Evolutionary conservation across 768 basidiomycete genomes (phyloP).

Genomic region (Tephrocybe sp.): DNA sequence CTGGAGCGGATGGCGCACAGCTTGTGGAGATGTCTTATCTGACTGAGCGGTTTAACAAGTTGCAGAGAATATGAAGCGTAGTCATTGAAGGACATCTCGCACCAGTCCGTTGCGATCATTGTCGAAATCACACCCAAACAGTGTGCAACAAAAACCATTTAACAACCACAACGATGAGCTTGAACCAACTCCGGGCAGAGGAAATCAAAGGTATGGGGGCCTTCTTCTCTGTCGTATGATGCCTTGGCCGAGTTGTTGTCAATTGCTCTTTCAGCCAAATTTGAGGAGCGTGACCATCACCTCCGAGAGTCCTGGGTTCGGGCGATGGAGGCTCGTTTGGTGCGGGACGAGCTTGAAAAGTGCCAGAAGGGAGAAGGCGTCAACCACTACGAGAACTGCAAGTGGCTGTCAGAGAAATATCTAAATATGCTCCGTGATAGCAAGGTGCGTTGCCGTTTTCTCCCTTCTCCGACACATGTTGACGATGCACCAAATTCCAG

Average conservation of each 20-base stretch:
- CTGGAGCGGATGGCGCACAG: not conserved
- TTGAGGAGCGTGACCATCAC: constrained; percentile 69
- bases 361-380: constrained; percentile 91
- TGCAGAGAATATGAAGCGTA: no score
- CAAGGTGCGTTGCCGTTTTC: constrained; percentile 53
- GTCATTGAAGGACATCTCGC: not conserved
- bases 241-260: not conserved
- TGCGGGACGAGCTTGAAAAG: constrained; percentile 84
- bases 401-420: constrained; percentile 83
- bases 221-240: not conserved
- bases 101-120: not conserved
- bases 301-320: constrained; percentile 93
- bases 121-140: constrained; percentile 13
- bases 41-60: no score
- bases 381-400: constrained; percentile 89
- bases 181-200: constrained; percentile 40
- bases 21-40: not conserved
- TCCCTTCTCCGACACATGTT: not conserved
- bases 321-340: constrained; percentile 89
- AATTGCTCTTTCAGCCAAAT: constrained; percentile 43
- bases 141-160: constrained; percentile 16
- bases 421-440: constrained; percentile 74
- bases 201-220: constrained; percentile 51
- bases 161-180: constrained; percentile 33
- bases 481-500: constrained; percentile 36